Conservation (phyloP, 2,329 filamentous ascomycete genomes). For the Drechslerella coelobrocha region DNA sequence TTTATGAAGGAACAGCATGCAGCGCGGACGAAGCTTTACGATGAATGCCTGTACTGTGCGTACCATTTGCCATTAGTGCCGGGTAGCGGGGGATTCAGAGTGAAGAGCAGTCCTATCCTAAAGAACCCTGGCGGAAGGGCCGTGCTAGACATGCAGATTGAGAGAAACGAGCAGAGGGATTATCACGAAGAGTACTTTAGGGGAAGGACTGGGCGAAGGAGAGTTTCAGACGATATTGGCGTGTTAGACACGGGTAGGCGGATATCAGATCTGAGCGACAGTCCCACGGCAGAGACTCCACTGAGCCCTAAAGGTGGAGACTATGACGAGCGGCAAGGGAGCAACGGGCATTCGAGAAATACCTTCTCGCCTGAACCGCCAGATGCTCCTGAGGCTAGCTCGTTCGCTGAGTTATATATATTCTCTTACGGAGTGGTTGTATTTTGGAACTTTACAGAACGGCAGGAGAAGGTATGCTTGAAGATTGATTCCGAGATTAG, state of each 20-base stretch:
- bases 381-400: constrained; percentile 60
- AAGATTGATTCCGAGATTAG: background rate
- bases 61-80: constrained; percentile 90
- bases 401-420: constrained; percentile 93
- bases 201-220: constrained; percentile 64
- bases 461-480: constrained; percentile 74
- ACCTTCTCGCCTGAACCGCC: constrained; percentile 46
- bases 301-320: constrained; percentile 56
- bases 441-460: constrained; percentile 98
- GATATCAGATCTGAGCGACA: constrained; percentile 45
- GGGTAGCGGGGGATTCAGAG: constrained; percentile 82
- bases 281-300: constrained; percentile 54
- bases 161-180: constrained; percentile 85
- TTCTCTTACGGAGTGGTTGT: constrained; percentile 97
- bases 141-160: constrained; percentile 91
- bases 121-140: constrained; percentile 94
- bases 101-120: constrained; percentile 87
- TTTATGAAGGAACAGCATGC: constrained; percentile 88
- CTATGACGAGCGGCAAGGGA: constrained; percentile 42
- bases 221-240: constrained; percentile 58
- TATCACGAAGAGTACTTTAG: constrained; percentile 92
- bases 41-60: constrained; percentile 94
- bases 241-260: constrained; percentile 43
- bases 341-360: constrained; percentile 46
- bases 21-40: constrained; percentile 93